Evolutionary conservation across 148 eudicot genomes (phyloP).

Genomic region (Simmondsia chinensis): DNA sequence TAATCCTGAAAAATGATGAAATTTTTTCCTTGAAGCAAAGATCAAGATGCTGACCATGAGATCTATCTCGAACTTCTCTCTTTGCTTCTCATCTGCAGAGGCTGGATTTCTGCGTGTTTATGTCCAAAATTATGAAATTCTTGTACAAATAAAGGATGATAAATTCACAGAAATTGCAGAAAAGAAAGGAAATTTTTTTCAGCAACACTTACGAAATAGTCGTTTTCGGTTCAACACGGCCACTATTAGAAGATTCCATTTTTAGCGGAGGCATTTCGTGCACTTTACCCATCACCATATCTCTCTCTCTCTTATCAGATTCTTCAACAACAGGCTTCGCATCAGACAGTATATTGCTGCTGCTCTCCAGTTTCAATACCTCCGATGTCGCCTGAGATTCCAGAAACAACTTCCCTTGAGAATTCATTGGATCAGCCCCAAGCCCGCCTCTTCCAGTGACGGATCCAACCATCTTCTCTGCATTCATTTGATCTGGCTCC

Average conservation of each 20-base stretch:
- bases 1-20: neutral
- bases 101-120: slow-evolving; percentile 25
- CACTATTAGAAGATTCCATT: slow-evolving; percentile 31
- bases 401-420: too few relatives aligned
- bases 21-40: neutral
- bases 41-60: slow-evolving; percentile 64
- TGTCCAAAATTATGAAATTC: neutral
- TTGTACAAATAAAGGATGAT: neutral
- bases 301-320: slow-evolving; percentile 17
- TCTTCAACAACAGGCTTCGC: slow-evolving; percentile 17
- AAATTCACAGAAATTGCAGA: neutral
- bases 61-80: slow-evolving; percentile 80
- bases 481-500: slow-evolving; percentile 27
- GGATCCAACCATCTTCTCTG: slow-evolving; percentile 24
- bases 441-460: slow-evolving; percentile 24
- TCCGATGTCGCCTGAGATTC: too few relatives aligned
- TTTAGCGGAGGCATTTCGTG: slow-evolving; percentile 39
- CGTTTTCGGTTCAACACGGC: slow-evolving; percentile 33
- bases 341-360: neutral
- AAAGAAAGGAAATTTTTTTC: slow-evolving; percentile 7
- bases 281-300: slow-evolving; percentile 30
- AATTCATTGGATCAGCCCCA: slow-evolving; percentile 11
- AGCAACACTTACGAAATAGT: slow-evolving; percentile 43
- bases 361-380: too few relatives aligned
- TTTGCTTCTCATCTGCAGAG: slow-evolving; percentile 27